These are phyloP conservation scores for Polyporus tsugae DNA, from an alignment of 1,284 basidiomycete species.

Conservation along the genomic window DNA sequence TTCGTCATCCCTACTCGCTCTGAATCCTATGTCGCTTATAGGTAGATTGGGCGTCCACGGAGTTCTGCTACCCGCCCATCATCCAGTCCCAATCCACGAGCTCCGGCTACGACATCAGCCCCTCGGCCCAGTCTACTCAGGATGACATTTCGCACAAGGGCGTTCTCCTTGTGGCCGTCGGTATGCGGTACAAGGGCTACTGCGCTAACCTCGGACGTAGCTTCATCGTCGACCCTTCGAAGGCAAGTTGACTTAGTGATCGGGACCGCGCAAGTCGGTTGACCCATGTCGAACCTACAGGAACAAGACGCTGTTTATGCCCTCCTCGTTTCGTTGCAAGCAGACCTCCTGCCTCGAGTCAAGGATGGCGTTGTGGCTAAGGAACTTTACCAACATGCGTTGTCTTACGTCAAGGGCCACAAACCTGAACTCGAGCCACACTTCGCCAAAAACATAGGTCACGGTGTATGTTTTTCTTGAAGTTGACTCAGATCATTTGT, in stretches of 20 bases:
- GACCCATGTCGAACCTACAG: slow-evolving; percentile 48
- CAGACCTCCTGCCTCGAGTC: slow-evolving; percentile 79
- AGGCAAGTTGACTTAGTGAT: slow-evolving; percentile 56
- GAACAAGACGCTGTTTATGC: slow-evolving; percentile 91
- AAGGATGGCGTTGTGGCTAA: slow-evolving; percentile 83
- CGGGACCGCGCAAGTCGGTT: neutral
- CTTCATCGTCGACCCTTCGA: slow-evolving; percentile 94
- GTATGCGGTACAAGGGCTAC: slow-evolving; percentile 93
- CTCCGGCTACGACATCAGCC: slow-evolving; percentile 87
- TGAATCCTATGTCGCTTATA: slow-evolving; percentile 41
- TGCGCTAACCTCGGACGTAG: slow-evolving; percentile 93
- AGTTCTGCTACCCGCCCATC: slow-evolving; percentile 96
- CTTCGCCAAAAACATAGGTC: slow-evolving; percentile 92
- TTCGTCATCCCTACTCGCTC: neutral
- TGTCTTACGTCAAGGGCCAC: slow-evolving; percentile 79
- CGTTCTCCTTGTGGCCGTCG: slow-evolving; percentile 89
- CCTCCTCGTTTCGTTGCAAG: slow-evolving; percentile 81
- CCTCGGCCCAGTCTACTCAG: slow-evolving; percentile 85
- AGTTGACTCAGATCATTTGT: neutral
- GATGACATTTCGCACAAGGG: slow-evolving; percentile 91
- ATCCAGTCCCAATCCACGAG: slow-evolving; percentile 91
- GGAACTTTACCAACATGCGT: slow-evolving; percentile 84
- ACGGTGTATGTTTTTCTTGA: slow-evolving; percentile 68
- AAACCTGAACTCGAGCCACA: slow-evolving; percentile 84
- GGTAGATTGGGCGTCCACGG: slow-evolving; percentile 89